These are phyloP conservation scores for Aurifilum marmelostoma DNA, from an alignment of 2,329 filamentous ascomycete species.

Conservation along the genomic window DNA sequence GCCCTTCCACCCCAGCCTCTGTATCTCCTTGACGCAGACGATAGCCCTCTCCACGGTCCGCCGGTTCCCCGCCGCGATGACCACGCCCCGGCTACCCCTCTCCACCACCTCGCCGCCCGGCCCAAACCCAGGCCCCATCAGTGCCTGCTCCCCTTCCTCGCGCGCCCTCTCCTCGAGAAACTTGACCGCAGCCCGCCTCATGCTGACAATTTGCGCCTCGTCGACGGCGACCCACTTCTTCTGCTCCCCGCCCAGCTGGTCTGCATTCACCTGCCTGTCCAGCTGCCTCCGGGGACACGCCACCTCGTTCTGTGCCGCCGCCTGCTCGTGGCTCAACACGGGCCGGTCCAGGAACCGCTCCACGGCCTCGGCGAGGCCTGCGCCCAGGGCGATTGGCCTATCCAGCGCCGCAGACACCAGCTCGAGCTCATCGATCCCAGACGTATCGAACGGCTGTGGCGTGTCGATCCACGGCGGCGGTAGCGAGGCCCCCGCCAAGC, in stretches of 20 bases:
- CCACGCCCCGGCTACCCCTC: constrained; percentile 22
- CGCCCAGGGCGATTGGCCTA: constrained; percentile 13
- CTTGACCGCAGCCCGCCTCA: constrained; percentile 20
- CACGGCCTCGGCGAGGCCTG: constrained; percentile 10
- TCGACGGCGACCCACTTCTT: constrained; percentile 19
- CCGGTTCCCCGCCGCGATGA: constrained; percentile 26
- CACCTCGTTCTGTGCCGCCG: constrained; percentile 23
- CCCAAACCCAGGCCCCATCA: constrained; percentile 21
- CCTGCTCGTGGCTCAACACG: constrained; percentile 24
- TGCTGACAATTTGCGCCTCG: constrained; percentile 10
- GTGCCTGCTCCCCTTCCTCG: constrained; percentile 14
- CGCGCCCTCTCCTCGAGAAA: constrained; percentile 19
- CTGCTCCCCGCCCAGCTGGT: constrained; percentile 26
- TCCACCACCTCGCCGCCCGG: constrained; percentile 11
- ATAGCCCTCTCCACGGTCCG: constrained; percentile 23
- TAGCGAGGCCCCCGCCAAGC: background rate
- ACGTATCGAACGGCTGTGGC: constrained; percentile 17
- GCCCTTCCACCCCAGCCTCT: constrained; percentile 25
- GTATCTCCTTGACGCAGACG: constrained; percentile 21
- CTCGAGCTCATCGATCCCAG: background rate
- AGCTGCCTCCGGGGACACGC: constrained; percentile 23
- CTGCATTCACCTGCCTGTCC: constrained; percentile 24
- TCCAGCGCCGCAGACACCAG: background rate
- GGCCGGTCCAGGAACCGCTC: constrained; percentile 24
- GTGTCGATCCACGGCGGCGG: constrained; percentile 22